Evolutionary conservation across 1,284 basidiomycete genomes (phyloP).

Genomic region (Rhizopogon parksii): DNA sequence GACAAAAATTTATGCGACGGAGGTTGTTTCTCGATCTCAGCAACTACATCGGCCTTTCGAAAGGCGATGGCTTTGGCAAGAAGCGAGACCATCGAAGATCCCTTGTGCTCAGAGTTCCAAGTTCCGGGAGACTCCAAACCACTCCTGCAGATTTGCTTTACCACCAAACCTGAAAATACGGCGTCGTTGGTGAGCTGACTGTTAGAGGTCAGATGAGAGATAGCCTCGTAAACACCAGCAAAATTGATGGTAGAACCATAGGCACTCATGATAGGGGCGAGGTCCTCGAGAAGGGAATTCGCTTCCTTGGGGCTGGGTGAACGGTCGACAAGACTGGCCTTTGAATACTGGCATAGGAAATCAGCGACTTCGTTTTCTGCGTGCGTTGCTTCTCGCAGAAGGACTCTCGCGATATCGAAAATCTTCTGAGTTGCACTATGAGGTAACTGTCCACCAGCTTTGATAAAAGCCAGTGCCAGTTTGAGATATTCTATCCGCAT

Average conservation of each 20-base stretch:
- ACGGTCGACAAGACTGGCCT: constrained; percentile 37
- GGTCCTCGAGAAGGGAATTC: constrained; percentile 45
- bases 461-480: constrained; percentile 50
- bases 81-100: constrained; percentile 46
- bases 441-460: constrained; percentile 50
- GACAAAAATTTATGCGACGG: constrained; percentile 54
- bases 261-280: constrained; percentile 52
- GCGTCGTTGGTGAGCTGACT: constrained; percentile 46
- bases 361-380: constrained; percentile 35
- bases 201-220: constrained; percentile 43
- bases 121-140: constrained; percentile 51
- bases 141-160: constrained; percentile 52
- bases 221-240: constrained; percentile 50
- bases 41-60: constrained; percentile 47
- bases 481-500: constrained; percentile 64
- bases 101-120: constrained; percentile 46
- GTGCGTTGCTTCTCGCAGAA: constrained; percentile 49
- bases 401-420: constrained; percentile 51
- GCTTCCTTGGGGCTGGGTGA: constrained; percentile 45
- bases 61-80: constrained; percentile 49
- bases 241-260: constrained; percentile 54
- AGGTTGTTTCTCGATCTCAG: constrained; percentile 47
- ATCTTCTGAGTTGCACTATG: constrained; percentile 41
- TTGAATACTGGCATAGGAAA: constrained; percentile 47
- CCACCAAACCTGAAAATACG: constrained; percentile 47